Conservation (phyloP, 164 flowering plant genomes). For the Chimonanthus praecox region DNA sequence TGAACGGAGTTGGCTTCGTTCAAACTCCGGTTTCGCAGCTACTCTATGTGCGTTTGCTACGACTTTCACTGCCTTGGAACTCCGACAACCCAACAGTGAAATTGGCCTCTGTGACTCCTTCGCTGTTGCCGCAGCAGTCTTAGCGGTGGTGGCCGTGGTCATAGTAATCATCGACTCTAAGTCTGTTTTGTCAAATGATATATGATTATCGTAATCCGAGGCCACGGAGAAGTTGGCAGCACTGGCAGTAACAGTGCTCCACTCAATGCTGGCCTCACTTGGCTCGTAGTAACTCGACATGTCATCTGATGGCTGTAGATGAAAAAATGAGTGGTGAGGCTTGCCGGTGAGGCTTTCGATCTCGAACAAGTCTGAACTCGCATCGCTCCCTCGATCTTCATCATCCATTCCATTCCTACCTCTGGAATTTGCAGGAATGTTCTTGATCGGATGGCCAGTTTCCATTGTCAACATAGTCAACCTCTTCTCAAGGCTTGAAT, state of each 20-base stretch:
- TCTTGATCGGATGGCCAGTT: constrained; percentile 17
- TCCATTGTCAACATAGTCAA: constrained; percentile 38
- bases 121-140: neutral
- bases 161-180: neutral
- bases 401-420: neutral
- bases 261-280: constrained; percentile 81
- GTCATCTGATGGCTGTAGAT: constrained; percentile 29
- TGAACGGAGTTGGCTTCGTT: constrained; percentile 7
- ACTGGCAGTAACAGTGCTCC: constrained; percentile 79
- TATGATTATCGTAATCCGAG: constrained; percentile 31
- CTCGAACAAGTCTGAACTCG: constrained; percentile 88
- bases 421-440: constrained; percentile 12
- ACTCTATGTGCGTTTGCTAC: constrained; percentile 32
- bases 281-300: constrained; percentile 56
- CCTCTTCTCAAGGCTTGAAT: constrained; percentile 23
- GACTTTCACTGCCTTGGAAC: constrained; percentile 38
- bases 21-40: constrained; percentile 1
- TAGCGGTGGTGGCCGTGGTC: constrained; percentile 2
- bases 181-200: neutral
- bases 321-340: constrained; percentile 33
- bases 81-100: constrained; percentile 45
- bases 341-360: constrained; percentile 44
- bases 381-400: constrained; percentile 44
- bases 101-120: constrained; percentile 20
- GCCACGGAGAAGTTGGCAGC: constrained; percentile 51